Evolutionary conservation across 2,329 filamentous ascomycete species (phyloP), one percentile per base, ranked within the genome.

Genomic region (Sporothrix variecibatus): DNA sequence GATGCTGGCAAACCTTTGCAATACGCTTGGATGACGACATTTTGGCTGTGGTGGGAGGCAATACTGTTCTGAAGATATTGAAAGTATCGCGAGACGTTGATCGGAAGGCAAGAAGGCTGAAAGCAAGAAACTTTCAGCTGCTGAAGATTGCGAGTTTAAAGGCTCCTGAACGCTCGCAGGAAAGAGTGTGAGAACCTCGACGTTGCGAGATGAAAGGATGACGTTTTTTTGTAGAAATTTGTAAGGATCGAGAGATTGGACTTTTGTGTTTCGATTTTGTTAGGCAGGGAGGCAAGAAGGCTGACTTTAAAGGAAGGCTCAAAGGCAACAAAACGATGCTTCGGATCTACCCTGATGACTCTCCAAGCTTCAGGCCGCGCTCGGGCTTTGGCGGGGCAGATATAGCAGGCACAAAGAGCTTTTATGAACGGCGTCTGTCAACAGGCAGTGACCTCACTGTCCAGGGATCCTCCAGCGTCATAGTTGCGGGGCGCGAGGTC

Each of bases 21-120:
- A 77, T 76, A 9, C 76, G 76, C 46, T 77, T 77, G 11, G 60
- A 60, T 17, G 84, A 85, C 0, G 86, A 84, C 20, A 82, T 83
- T 75, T 51, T 53, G 56, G 26, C 82, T 75, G 60, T 15, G 23
- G 34, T 9, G 26, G 20, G 11, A 17, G 28, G 23, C 5, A n/a
- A 56, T 51, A 23, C 43, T 23, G 64, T 28, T 49, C 4, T 20
- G 43, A 20, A 49, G 43, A 49, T 49, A 8, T 83, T 72, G 65
- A 17, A 43, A 15, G 40, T 60, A 34, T 60, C n/a, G 28, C 58
- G 58, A 62, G 58, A 62, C 38, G 56, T 34, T 8, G 56, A 11
- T 26, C 7, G 84, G 40, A 1, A 85, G 83, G 15, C 4, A n/a
- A 46, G 31, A n/a, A 34, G 46, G 20, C 11, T 17, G 34, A 11